Evolutionary conservation across 441 rosid species (phyloP).

Genomic region (Hura crepitans): DNA sequence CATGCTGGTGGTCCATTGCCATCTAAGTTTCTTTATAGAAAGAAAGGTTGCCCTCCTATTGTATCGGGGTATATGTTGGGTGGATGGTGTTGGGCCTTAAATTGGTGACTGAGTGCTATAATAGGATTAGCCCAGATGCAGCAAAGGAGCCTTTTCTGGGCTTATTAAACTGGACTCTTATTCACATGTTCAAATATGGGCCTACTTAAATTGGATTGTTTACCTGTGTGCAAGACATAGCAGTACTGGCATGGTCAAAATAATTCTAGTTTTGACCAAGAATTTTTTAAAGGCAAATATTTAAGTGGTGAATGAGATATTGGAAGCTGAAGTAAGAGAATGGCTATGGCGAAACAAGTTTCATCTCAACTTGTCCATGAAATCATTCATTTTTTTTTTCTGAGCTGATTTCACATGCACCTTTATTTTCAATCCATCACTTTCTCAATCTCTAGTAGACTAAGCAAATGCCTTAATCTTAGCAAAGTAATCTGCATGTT

Average conservation of each 20-base stretch:
- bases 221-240: background rate
- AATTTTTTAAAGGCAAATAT: background rate
- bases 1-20: background rate
- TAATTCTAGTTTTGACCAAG: background rate
- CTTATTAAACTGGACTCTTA: slow-evolving; percentile 6
- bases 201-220: background rate
- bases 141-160: background rate
- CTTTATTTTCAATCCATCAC: background rate
- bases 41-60: background rate
- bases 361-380: background rate
- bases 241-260: background rate
- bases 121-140: background rate
- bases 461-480: background rate
- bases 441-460: too few relatives aligned
- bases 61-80: background rate
- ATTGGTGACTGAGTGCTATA: background rate
- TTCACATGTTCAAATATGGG: background rate
- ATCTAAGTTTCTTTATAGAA: background rate
- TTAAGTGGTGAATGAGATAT: background rate
- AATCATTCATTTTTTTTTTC: background rate
- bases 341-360: background rate
- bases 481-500: background rate
- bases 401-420: background rate
- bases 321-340: background rate
- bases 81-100: background rate